These are phyloP conservation scores for Xylariaceae sp. DNA, from an alignment of 2,329 filamentous ascomycete species.

Conservation along the genomic window DNA sequence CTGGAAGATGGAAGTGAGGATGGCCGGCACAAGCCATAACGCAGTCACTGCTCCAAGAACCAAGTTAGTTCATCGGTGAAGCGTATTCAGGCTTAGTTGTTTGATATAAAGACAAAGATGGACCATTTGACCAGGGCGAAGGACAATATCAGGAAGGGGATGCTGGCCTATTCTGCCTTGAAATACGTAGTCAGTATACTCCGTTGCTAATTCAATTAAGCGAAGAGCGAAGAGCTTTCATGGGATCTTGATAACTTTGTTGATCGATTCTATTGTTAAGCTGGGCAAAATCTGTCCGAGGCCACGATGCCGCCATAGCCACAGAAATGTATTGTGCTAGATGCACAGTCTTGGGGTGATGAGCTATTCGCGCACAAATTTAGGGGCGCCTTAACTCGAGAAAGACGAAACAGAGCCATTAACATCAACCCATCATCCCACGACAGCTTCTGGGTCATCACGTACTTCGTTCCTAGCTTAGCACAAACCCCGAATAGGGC, in stretches of 20 bases:
- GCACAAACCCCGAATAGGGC: conserved; percentile 16
- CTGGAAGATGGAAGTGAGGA: conserved; percentile 25
- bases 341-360: conserved; percentile 16
- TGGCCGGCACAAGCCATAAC: conserved; percentile 18
- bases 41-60: conserved; percentile 18
- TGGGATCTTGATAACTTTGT: conserved; percentile 16
- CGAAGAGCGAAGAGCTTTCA: background rate
- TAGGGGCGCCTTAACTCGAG: background rate
- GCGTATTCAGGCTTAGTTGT: conserved; percentile 19
- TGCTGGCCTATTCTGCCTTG: conserved; percentile 29
- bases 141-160: conserved; percentile 23
- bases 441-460: conserved; percentile 20
- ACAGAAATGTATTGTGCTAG: conserved; percentile 29
- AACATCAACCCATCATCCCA: conserved; percentile 28
- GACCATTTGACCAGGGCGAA: conserved; percentile 30
- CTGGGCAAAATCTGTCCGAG: conserved; percentile 20
- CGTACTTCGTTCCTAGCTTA: conserved; percentile 25
- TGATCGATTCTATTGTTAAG: conserved; percentile 13
- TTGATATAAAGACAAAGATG: conserved; percentile 23
- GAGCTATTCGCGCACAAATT: background rate
- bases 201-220: background rate
- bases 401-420: conserved; percentile 21
- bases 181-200: background rate
- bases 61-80: conserved; percentile 17
- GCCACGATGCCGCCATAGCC: conserved; percentile 23